phyloP scores from a whole-genome alignment of 83 land plant genomes.

The Diphasiastrum complanatum region DNA sequence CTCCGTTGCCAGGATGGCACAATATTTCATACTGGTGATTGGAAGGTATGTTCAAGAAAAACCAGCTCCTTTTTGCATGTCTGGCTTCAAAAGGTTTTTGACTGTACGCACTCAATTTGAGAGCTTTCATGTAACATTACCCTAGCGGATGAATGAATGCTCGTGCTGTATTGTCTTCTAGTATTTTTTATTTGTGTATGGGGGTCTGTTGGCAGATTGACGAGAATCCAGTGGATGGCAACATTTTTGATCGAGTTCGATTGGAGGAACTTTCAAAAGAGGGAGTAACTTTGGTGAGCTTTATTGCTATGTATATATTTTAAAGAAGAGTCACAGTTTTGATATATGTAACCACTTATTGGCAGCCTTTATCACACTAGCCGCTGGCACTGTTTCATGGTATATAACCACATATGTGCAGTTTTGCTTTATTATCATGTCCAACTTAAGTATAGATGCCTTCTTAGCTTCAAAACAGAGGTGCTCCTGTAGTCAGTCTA shows the following conservation, averaged over 20 bases:
- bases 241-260: constrained; percentile 66
- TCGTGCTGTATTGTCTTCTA: neutral
- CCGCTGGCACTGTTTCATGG: too few species aligned
- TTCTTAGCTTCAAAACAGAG: too few species aligned
- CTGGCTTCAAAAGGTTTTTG: constrained; percentile 2
- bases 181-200: constrained; percentile 1
- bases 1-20: constrained; percentile 93
- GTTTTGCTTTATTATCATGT: too few species aligned
- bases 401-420: too few species aligned
- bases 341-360: neutral
- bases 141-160: too few species aligned
- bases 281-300: constrained; percentile 88
- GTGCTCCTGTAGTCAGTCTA: too few species aligned
- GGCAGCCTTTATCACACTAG: neutral
- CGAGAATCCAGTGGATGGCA: constrained; percentile 90
- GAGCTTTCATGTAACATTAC: neutral
- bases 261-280: constrained; percentile 91
- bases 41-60: constrained; percentile 61
- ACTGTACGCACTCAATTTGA: neutral
- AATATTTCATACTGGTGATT: constrained; percentile 97
- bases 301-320: neutral
- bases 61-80: neutral
- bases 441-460: too few species aligned
- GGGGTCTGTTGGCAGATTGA: constrained; percentile 78
- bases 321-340: neutral